phyloP scores from a whole-genome alignment of 2,329 filamentous ascomycete genomes.

The Chaetothyriales sp. region DNA sequence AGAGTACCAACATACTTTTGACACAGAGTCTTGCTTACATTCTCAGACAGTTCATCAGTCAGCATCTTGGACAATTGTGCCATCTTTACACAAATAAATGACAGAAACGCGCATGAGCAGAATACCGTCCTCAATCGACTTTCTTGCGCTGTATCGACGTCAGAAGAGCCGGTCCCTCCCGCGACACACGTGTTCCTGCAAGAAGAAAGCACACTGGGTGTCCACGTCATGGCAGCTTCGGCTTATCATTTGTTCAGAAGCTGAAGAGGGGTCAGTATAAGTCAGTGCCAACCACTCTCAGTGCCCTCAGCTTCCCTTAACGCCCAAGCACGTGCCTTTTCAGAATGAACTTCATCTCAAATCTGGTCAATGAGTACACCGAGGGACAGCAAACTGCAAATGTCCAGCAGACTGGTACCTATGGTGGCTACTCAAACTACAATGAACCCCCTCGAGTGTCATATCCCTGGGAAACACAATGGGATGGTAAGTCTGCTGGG shows the following conservation, averaged over 20 bases:
- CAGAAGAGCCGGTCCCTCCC: not conserved
- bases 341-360: slow-evolving; percentile 7
- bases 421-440: slow-evolving; percentile 5
- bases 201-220: not conserved
- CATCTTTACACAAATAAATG: not conserved
- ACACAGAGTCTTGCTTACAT: not conserved
- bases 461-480: slow-evolving; percentile 32
- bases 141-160: not conserved
- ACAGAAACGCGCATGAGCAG: not conserved
- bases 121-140: not conserved
- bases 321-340: not conserved
- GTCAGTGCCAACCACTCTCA: not conserved
- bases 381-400: not conserved
- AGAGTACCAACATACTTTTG: not conserved
- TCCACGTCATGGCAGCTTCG: not conserved
- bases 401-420: not conserved
- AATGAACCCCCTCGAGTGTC: slow-evolving; percentile 18
- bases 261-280: not conserved
- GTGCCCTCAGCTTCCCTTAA: no score
- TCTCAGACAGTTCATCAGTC: not conserved
- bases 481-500: slow-evolving; percentile 20
- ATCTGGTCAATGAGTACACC: slow-evolving; percentile 7
- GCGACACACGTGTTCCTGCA: not conserved
- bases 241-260: not conserved
- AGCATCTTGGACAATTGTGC: not conserved